Evolutionary conservation across 2,329 filamentous ascomycete species (phyloP), one percentile per base, ranked within the genome.

Genomic region (Arthrobotrys sphaeroides): DNA sequence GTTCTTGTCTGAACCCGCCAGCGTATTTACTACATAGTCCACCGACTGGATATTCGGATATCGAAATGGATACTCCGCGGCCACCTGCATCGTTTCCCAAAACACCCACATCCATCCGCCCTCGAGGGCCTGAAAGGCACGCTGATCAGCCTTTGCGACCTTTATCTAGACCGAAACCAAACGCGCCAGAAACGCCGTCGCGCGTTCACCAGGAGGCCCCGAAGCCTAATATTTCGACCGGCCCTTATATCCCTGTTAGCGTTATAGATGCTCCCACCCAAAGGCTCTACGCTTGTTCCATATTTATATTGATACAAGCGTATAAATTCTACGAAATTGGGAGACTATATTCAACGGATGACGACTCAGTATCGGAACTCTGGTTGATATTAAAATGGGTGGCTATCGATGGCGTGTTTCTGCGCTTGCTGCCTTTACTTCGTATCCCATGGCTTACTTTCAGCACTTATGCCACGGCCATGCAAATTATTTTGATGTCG

Each of bases 311-410:
- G 31, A 84, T 99, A 22, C 87, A 91, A 83, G 89, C 89, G 75
- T 98, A 92, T 90, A 90, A 93, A 80, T 83, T 95, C 33, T 97
- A 93, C 82, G 93, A 99, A 84, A 68, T 79, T 18, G 72, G 77
- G 36, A 74, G 75, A 36, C 68, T 80, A 7, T 79, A 79, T 51
- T 62, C 78, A 33, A 90, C 94, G 69, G 91, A 94, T 78, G 92
- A 96, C 78, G 90, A 93, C 80, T 96, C 94, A n/a, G 90, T 80
- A 66, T 78, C 78, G 7, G 78, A 79, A 49, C 55, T 95, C 77
- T 91, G 89, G 87, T 87, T 94, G 55, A 97, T 97, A 81, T 84
- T 96, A 80, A 99, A 98, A 87, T 99, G 95, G 95, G 88, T 92
- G 77, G 86, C 89, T 70, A 88, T 99, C 77, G 95, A 99, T 83